Conservation (phyloP, 83 land plant genomes). For the Picea engelmannii region DNA sequence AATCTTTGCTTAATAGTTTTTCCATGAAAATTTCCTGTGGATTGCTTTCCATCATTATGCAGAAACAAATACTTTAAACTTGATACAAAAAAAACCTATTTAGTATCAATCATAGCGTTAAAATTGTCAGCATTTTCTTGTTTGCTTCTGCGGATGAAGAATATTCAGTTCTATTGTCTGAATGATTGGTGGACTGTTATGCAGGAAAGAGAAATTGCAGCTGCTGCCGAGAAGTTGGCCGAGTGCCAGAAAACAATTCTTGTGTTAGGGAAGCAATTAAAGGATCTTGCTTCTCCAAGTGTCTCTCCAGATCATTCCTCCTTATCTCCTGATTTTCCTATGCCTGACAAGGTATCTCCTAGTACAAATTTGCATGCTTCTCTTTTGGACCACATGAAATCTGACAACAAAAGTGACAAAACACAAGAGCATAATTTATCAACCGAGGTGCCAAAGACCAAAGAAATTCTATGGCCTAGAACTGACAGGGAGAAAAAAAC, state of each 20-base stretch:
- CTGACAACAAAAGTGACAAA: background rate
- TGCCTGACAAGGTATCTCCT: constrained; percentile 19
- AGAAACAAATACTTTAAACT: too few relatives aligned
- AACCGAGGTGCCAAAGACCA: constrained; percentile 9
- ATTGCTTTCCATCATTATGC: too few relatives aligned
- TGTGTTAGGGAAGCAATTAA: constrained; percentile 65
- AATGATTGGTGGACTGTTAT: background rate
- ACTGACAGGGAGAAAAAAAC: background rate
- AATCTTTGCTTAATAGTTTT: too few relatives aligned
- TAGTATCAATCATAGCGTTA: too few relatives aligned
- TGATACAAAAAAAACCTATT: too few relatives aligned
- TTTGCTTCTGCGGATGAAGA: too few relatives aligned
- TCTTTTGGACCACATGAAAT: too few relatives aligned
- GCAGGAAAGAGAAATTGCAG: constrained; percentile 76
- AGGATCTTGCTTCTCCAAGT: constrained; percentile 47
- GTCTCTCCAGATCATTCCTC: constrained; percentile 10
- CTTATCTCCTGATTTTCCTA: too few relatives aligned
- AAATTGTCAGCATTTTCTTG: too few relatives aligned
- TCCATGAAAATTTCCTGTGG: too few relatives aligned
- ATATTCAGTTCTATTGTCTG: too few relatives aligned
- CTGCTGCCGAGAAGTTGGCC: constrained; percentile 78
- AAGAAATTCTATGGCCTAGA: constrained; percentile 27
- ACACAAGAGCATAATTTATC: background rate
- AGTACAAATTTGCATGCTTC: background rate
- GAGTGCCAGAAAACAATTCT: constrained; percentile 81